These are phyloP conservation scores for Coelastrella sp. DNA, from an alignment of 139 green algal genomes.

Conservation along the genomic window DNA sequence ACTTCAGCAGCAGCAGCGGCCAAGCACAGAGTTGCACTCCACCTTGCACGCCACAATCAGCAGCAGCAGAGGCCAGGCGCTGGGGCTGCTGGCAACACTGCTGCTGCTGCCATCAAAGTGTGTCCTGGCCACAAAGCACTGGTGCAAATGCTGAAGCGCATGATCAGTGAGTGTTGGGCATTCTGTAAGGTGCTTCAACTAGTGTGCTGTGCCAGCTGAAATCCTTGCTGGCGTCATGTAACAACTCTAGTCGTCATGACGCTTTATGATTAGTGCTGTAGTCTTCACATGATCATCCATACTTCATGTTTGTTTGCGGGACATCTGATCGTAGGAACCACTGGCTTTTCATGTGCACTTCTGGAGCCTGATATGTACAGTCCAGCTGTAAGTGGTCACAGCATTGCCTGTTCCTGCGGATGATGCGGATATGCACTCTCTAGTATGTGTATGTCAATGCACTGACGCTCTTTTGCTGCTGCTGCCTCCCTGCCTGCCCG, in stretches of 20 bases:
- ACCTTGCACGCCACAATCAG: not conserved
- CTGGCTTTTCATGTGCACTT: no score
- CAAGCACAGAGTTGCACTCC: not conserved
- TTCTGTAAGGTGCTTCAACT: not conserved
- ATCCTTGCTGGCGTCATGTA: not conserved
- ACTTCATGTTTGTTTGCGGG: no score
- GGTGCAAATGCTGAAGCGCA: slow-evolving; percentile 26
- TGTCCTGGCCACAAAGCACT: not conserved
- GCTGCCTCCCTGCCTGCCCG: not conserved
- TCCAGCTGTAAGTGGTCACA: no score
- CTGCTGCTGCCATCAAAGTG: slow-evolving; percentile 3
- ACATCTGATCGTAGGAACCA: no score
- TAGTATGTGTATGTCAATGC: not conserved
- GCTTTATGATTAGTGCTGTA: no score
- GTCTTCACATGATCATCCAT: no score
- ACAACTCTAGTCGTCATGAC: not conserved
- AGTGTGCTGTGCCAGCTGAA: not conserved
- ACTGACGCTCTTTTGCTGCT: not conserved
- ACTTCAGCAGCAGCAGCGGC: slow-evolving; percentile 14
- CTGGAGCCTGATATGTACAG: no score
- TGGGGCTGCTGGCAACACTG: slow-evolving; percentile 18
- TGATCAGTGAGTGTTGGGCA: slow-evolving; percentile 25
- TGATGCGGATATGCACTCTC: no score
- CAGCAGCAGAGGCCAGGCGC: not conserved
- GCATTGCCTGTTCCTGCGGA: no score